Evolutionary conservation across 305 asterid species (phyloP), one percentile per base, ranked within the genome.

Genomic region (Fraxinus paxiana): DNA sequence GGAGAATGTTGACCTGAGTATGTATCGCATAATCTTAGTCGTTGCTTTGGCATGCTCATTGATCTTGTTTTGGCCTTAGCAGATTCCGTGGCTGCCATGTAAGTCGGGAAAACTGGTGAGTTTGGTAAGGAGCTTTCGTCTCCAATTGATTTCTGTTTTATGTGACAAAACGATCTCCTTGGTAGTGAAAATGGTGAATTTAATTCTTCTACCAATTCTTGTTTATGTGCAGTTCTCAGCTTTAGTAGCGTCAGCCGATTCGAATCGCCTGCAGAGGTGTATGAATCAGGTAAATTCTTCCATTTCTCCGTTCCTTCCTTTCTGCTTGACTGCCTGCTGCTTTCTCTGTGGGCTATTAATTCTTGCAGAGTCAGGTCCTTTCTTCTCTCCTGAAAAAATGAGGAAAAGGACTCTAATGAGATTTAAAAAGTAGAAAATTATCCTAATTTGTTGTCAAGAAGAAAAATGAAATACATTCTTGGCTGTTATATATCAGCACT

Each of bases 71-170:
- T 92, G 67, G 98, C 98, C 88, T 86, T 92, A 3, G 98, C 94
- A 59, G 98, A 94, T 88, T 92, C 90, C 31, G 98, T 92, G 67
- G 94, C 81, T 34, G 94, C 93, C 98, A 94, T 92, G 86, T 94
- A 92, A 30, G 94, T 80, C 75, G 95, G 95, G 41, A 88, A 89
- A 76, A 77, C 82, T 0, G 97, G 97, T 76, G 96, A 94, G 85
- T 87, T 86, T 8, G 89, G 93, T 73, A 90, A 76, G 12, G 93
- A 90, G 74, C 87, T 82, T 54, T 89, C 93, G 28, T 91, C 96
- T 8, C 91, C 83, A 6, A 84, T 90, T 46, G 92, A 88, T 82
- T 77, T 87, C 81, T 89, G 92, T 84, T 90, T 94, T 3, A 83
- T 78, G 20, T 88, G 91, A 74, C 91, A 85, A 56, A 91, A 90